Evolutionary conservation across 257 asterid genomes (phyloP), one percentile per base, ranked within the genome.

Genomic region (Schizonepeta tenuifolia): DNA sequence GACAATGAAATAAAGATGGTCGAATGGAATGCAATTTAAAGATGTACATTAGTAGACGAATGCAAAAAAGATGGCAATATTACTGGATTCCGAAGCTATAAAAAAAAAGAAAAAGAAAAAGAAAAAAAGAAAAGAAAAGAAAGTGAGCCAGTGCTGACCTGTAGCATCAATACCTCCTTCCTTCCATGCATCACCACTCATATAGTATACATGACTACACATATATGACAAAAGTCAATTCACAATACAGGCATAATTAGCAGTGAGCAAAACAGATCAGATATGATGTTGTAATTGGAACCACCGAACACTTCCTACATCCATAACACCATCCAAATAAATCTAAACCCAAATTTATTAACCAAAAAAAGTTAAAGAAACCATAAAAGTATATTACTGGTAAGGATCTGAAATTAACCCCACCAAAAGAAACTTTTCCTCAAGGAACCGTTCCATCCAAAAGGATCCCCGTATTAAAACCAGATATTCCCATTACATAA

Each of bases 141-240:
- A 24, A 60, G 26, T 41, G 76, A 66, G 80, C 77, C 36, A 70
- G 77, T 69, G 79, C 90, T 83, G 55, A 92, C 99, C 99, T 57
- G 99, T 95, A 66, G 97, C 98, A 86, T 95, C 99, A 69, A 95
- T 95, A 43, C 99, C 99, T 79, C 99, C 99, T 83, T 92, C 98
- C 85, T 95, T 95, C 99, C 99, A 95, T 18, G 98, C 98, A 86
- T 95, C 99, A 65, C 99, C 99, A 78, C 99, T 95, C 98, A 95
- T 95, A 87, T 95, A 95, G 87, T 88, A 92, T 35, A 95, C 97
- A 83, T 95, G 99, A 83, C 99, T 95, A 81, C 88, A 85, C 70
- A 69, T 70, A 81, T 40, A 80, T 54, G 66, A 44, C 63, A 57
- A 68, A 21, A 76, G 77, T 75, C 58, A 82, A 70, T 36, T 36